phyloP scores from a whole-genome alignment of 1,284 basidiomycete genomes.

The Cutaneotrichosporon arboriforme region DNA sequence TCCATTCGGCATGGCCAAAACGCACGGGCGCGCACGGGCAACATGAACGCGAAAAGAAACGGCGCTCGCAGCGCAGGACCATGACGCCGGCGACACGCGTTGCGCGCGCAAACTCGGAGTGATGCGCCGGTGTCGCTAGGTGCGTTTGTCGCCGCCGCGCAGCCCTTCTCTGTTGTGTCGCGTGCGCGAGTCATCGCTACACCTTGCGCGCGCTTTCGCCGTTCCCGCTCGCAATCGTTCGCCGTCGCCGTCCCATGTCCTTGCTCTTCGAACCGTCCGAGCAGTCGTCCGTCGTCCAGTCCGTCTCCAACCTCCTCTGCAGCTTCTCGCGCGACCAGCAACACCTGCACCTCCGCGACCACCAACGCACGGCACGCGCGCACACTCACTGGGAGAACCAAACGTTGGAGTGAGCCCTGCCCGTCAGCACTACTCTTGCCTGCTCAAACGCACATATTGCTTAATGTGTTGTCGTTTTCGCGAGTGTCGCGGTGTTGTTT shows the following conservation, averaged over 20 bases:
- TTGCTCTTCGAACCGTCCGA: too few species aligned
- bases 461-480: conserved; percentile 1
- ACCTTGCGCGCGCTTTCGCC: too few species aligned
- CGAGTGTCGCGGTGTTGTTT: conserved; percentile 10
- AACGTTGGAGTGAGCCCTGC: conserved; percentile 50
- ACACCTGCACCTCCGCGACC: not conserved
- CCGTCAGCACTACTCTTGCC: conserved; percentile 4
- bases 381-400: conserved; percentile 50
- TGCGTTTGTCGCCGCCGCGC: not conserved
- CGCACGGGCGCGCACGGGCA: not conserved
- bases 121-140: not conserved
- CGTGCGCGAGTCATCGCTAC: not conserved
- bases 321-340: not conserved
- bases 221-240: too few species aligned
- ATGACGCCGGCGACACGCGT: too few species aligned
- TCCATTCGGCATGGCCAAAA: too few species aligned
- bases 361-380: not conserved
- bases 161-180: not conserved
- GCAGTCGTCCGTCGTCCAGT: too few species aligned
- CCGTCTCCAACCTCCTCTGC: too few species aligned
- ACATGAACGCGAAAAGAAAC: not conserved
- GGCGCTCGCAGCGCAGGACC: too few species aligned
- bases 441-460: conserved; percentile 17
- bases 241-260: not conserved
- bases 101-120: too few species aligned